phyloP scores from a whole-genome alignment of 495 filamentous ascomycete species.

The Penicillium soppii region DNA sequence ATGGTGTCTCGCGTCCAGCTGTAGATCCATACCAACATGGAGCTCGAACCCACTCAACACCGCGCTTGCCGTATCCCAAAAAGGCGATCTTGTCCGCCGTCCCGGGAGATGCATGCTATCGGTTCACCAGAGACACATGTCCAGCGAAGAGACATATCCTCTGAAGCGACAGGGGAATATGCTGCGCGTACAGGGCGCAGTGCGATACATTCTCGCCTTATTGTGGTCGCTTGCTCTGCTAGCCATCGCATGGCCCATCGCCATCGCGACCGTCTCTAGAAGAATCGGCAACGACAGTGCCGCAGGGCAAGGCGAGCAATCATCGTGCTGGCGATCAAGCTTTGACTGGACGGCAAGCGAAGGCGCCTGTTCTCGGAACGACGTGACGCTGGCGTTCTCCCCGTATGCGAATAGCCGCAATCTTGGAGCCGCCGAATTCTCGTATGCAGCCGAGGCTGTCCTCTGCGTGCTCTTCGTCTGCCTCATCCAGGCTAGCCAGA shows the following conservation, averaged over 20 bases:
- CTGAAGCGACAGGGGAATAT: not conserved
- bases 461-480: constrained; percentile 8
- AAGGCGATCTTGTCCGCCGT: not conserved
- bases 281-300: not conserved
- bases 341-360: not conserved
- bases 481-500: constrained; percentile 25
- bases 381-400: not conserved
- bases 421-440: not conserved
- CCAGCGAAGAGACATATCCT: not conserved
- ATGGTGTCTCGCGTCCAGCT: constrained; percentile 1
- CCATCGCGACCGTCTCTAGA: not conserved
- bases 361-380: not conserved
- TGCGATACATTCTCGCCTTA: not conserved
- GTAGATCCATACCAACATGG: constrained; percentile 21
- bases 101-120: constrained; percentile 3
- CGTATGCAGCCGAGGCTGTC: constrained; percentile 1
- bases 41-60: constrained; percentile 25
- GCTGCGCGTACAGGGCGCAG: not conserved
- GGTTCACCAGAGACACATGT: not conserved
- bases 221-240: not conserved
- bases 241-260: not conserved
- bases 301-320: too few species aligned
- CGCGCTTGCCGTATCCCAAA: constrained; percentile 19
- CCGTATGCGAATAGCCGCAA: constrained; percentile 1
- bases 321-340: not conserved